Evolutionary conservation across 345 rosid genomes (phyloP), one percentile per base, ranked within the genome.

Genomic region (Salix dunnii): DNA sequence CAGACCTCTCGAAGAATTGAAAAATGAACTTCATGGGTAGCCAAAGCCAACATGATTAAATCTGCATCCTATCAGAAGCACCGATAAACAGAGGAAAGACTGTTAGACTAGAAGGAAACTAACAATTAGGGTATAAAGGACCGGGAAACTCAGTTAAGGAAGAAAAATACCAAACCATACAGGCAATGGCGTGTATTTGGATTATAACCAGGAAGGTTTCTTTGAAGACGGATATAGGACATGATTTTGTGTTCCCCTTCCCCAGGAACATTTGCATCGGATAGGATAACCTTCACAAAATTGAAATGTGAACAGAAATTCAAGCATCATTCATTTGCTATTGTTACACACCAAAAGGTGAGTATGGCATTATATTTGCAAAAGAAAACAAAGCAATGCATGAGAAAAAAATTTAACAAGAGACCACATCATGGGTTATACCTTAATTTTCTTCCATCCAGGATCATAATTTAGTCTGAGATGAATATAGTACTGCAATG

Each of bases 221-320:
- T 91, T 85, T 94, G 98, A 61, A 90, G 92, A 79, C 97, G 95
- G 36, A 96, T 83, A 74, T 89, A 96, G 3, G 97, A 94, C 90
- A 96, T 92, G 77, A 94, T 83, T 84, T 96, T 94, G 85, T 94
- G 99, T 79, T 96, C 99, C 78, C 99, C 99, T 85, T 96, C 98
- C 67, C 99, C 98, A 61, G 99, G 99, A 86, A 92, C 97, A 88
- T 94, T 96, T 70, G 98, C 97, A 91, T 96, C 98, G 25, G 98
- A 96, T 61, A 94, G 95, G 51, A 96, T 89, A 76, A 96, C 98
- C 99, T 96, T 85, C 80, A 91, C 46, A 77, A 85, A 66, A 65
- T 4, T 68, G 18, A 72, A 79, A 72, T 55, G 74, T 49, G 79
- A 53, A 74, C 79, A 79, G 40, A 81, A 38, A 12, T 21, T 55